Base-by-base conservation (phyloP, 2,329 filamentous ascomycete genomes). In the Ophiocordyceps camponoti-saundersi region DNA sequence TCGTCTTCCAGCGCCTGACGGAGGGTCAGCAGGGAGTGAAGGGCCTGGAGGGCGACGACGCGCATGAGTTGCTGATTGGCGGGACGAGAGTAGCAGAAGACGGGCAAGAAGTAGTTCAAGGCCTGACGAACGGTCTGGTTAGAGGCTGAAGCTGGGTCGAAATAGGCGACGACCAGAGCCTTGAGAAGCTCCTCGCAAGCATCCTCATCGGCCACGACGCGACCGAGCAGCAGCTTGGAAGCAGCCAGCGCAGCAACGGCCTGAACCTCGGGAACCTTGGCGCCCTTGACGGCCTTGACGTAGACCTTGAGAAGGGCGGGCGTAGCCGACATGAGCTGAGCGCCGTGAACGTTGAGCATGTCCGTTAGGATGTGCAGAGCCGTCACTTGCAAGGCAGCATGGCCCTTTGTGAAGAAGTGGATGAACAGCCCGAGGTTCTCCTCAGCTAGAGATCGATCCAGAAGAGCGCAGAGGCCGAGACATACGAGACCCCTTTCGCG, bases 401-500 rank as follows among this genome's bases (percentile, higher is more conserved):
- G 88, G 1, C 92, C 92, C 67, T 94, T 95, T 63, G 71, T 84
- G 66, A 93, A 95, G 69, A 94, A 95, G 61, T 95, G 89, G 62
- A 95, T 85, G 65, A 98, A 98, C 3, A 98, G 74, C 0, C 79
- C 82, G 52, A 96, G 70, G 60, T 98, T 96, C 61, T 94, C 88
- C 59, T 90, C 82, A 0, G 92, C 92, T 21, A 96, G 77, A 10
- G 87, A 86, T 65, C 87, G 86, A 59, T 95, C 89, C 8, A 98
- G 78, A 29, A 98, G 73, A 54, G 89, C 89, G 61, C 88, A 95
- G 11, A 98, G 72, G 4, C 92, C 92, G 11, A 98, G 68, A 56
- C 90, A 96, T 20, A 93, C 72, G 13, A 98, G 70, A 18, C 92
- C 92, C 48, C 87, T 78, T 65, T 98, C 92, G 51, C 92, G 79